Base-by-base conservation (phyloP, 352 stramenopile genomes). In the Pelagophyceae sp. region DNA sequence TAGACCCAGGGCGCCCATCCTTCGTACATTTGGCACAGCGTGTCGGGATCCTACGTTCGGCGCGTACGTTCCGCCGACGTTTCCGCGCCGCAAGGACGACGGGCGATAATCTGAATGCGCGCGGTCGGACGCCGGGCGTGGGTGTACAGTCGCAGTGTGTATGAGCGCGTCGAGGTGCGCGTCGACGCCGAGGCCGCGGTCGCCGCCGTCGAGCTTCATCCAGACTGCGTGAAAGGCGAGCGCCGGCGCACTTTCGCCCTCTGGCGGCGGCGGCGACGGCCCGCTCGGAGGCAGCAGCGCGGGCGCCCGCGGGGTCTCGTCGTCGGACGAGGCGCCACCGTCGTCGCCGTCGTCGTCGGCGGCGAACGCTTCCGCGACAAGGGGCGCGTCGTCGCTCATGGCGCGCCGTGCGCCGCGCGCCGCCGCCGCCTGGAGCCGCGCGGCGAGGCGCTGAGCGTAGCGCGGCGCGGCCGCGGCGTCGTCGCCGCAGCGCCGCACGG, bases 1-100 rank as follows among this genome's bases (percentile, higher is more conserved):
- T 58, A 78, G 0, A 78, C n/a, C 40, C 64, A 78, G 29, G 75
- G 75, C 29, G 69, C 69, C 75, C 75, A 78, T 23, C 75, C 75
- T 51, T 78, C 75, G 69, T 75, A 78, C 54, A 78, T 70, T 23
- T 40, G 37, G 61, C 75, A 78, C 29, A 78, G 69, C 20, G 35
- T 37, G 6, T 31, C 75, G 0, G 75, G 75, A 31, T 78, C 75
- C 32, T n/a, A n/a, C n/a, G n/a, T n/a, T n/a, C n/a, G n/a, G n/a
- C n/a, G n/a, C n/a, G n/a, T n/a, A n/a, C n/a, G n/a, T n/a, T n/a
- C n/a, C n/a, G n/a, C n/a, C n/a, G n/a, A n/a, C n/a, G n/a, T n/a
- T n/a, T n/a, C n/a, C n/a, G n/a, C n/a, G n/a, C n/a, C n/a, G n/a
- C n/a, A n/a, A n/a, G n/a, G n/a, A n/a, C n/a, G n/a, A n/a, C n/a